These are phyloP conservation scores for Fraxinus albicans DNA, from an alignment of 305 asterid species.

Conservation along the genomic window DNA sequence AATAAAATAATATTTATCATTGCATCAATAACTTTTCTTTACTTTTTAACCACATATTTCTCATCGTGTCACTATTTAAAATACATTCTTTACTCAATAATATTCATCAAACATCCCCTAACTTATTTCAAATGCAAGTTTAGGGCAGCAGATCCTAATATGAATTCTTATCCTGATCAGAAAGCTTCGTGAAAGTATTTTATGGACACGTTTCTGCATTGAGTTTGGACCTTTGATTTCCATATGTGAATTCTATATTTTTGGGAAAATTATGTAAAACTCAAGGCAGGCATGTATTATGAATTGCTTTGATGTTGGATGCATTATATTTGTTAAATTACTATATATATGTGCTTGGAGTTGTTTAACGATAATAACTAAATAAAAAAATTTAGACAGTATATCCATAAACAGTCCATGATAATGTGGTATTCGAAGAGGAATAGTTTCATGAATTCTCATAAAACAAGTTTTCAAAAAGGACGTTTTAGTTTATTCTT, in stretches of 20 bases:
- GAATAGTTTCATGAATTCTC: background rate
- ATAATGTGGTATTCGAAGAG: background rate
- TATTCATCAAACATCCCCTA: too few relatives aligned
- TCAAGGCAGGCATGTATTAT: too few relatives aligned
- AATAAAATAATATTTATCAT: too few relatives aligned
- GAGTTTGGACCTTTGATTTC: background rate
- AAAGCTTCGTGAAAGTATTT: background rate
- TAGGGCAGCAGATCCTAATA: background rate
- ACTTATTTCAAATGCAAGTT: background rate
- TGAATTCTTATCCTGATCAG: background rate
- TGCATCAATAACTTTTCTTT: too few relatives aligned
- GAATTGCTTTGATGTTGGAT: too few relatives aligned
- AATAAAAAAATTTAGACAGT: background rate
- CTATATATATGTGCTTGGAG: background rate
- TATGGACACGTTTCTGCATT: background rate
- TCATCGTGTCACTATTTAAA: too few relatives aligned
- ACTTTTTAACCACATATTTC: too few relatives aligned
- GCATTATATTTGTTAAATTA: too few relatives aligned
- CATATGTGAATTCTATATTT: background rate
- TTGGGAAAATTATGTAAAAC: too few relatives aligned
- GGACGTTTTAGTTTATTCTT: background rate
- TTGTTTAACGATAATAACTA: background rate
- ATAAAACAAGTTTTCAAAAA: background rate
- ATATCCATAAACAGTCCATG: background rate
- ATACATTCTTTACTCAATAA: too few relatives aligned